phyloP scores from a whole-genome alignment of 2,329 filamentous ascomycete genomes.

The Diaporthe sp. region DNA sequence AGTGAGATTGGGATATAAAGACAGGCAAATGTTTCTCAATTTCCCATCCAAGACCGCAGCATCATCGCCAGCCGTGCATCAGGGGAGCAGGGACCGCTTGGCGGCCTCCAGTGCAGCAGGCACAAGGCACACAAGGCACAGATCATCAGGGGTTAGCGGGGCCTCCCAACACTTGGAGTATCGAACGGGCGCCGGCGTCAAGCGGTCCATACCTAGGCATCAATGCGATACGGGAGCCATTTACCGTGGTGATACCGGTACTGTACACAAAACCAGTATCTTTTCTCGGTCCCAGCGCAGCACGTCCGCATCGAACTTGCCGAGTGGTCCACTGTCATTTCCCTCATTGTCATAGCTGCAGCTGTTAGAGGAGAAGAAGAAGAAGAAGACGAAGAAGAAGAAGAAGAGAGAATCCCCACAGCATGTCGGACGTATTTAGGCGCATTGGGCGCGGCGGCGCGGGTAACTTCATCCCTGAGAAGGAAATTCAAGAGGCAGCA shows the following conservation, averaged over 20 bases:
- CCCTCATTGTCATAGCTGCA: neutral
- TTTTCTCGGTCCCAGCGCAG: neutral
- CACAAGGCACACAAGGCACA: conserved; percentile 1
- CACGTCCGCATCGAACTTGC: neutral
- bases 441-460: conserved; percentile 71
- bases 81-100: neutral
- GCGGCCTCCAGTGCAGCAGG: neutral
- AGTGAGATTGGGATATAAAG: neutral
- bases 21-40: neutral
- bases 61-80: neutral
- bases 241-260: conserved; percentile 34
- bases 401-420: conserved; percentile 33
- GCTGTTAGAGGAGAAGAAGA: neutral
- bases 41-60: conserved; percentile 1
- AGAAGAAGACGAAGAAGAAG: no score
- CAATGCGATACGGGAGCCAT: conserved; percentile 36
- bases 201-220: conserved; percentile 32
- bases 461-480: conserved; percentile 69
- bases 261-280: conserved; percentile 36
- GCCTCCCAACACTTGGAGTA: conserved; percentile 13
- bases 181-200: conserved; percentile 14
- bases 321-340: conserved; percentile 4
- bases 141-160: conserved; percentile 29
- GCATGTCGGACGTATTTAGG: conserved; percentile 55
- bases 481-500: conserved; percentile 59